A percentile compares a stretch with the other conserved stretches of the same genome.
These are phyloP conservation scores for Neofusicoccum laricinum DNA, from an alignment of 2,329 filamentous ascomycete genomes.

Conservation along the genomic window DNA sequence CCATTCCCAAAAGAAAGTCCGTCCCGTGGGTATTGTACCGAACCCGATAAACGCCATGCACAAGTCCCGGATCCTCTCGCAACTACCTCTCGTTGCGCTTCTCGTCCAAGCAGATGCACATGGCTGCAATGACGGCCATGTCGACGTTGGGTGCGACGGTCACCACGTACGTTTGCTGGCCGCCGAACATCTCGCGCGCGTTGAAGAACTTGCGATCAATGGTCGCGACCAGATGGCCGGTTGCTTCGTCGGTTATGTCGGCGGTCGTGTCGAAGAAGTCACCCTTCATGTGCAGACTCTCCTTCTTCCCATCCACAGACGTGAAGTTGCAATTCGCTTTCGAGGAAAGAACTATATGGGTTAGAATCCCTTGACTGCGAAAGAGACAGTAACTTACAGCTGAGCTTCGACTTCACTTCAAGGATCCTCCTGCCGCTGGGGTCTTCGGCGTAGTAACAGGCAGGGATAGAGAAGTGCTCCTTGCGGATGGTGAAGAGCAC, in stretches of 20 bases:
- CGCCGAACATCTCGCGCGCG: slow-evolving; percentile 56
- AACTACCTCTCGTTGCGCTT: slow-evolving; percentile 51
- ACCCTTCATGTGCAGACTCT: slow-evolving; percentile 53
- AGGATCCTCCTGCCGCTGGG: slow-evolving; percentile 48
- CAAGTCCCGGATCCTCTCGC: too few relatives aligned
- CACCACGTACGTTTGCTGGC: slow-evolving; percentile 65
- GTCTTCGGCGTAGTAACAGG: slow-evolving; percentile 50
- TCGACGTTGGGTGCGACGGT: slow-evolving; percentile 64
- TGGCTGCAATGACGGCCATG: slow-evolving; percentile 61
- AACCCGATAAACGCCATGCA: not conserved
- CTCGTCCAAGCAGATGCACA: slow-evolving; percentile 69
- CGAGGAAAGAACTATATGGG: not conserved
- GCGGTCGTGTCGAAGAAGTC: slow-evolving; percentile 59
- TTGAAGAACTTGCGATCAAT: slow-evolving; percentile 61
- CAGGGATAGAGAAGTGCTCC: slow-evolving; percentile 51
- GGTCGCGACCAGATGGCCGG: slow-evolving; percentile 52
- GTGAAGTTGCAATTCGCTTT: slow-evolving; percentile 46
- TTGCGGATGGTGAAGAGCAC: slow-evolving; percentile 60
- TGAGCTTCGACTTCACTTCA: slow-evolving; percentile 56
- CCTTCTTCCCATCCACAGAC: slow-evolving; percentile 24
- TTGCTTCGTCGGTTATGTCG: slow-evolving; percentile 55
- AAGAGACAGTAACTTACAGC: slow-evolving; percentile 40
- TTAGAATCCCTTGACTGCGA: not conserved
- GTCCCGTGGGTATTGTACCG: not conserved
- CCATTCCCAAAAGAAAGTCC: not conserved